These are phyloP conservation scores for Umbellularia californica DNA, from an alignment of 164 flowering plant genomes.

Conservation along the genomic window DNA sequence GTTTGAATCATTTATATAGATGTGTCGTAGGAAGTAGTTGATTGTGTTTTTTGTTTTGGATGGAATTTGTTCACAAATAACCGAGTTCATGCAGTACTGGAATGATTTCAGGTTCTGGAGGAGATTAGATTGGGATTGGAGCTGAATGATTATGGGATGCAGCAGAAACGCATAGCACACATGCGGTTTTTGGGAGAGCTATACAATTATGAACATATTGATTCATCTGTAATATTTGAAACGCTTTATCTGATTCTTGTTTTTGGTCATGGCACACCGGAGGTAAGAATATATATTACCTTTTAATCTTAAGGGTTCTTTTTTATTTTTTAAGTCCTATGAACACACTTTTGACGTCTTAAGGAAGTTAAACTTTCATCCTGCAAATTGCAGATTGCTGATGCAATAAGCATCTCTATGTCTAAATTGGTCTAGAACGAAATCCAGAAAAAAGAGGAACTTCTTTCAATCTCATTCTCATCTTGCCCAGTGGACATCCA, in stretches of 20 bases:
- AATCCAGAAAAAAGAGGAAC: neutral
- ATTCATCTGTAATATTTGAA: constrained; percentile 92
- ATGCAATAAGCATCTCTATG: neutral
- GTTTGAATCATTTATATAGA: too few species aligned
- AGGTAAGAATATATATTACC: constrained; percentile 44
- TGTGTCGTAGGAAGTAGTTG: too few species aligned
- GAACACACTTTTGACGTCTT: neutral
- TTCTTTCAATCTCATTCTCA: neutral
- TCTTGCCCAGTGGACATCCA: neutral
- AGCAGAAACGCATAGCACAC: constrained; percentile 86
- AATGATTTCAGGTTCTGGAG: constrained; percentile 71
- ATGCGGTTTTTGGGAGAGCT: constrained; percentile 96
- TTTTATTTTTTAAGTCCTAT: neutral
- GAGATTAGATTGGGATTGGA: constrained; percentile 86
- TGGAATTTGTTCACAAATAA: too few species aligned
- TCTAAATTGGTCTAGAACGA: too few species aligned
- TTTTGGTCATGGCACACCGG: constrained; percentile 87
- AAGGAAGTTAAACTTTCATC: neutral
- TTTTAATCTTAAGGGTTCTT: too few species aligned
- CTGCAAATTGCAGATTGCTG: neutral
- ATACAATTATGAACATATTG: constrained; percentile 94
- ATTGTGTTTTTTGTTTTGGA: too few species aligned
- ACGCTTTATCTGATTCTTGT: constrained; percentile 80
- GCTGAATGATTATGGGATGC: constrained; percentile 89
- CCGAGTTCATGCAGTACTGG: neutral